Base-by-base conservation (phyloP, 305 asterid species). In the Ilex paraguariensis region DNA sequence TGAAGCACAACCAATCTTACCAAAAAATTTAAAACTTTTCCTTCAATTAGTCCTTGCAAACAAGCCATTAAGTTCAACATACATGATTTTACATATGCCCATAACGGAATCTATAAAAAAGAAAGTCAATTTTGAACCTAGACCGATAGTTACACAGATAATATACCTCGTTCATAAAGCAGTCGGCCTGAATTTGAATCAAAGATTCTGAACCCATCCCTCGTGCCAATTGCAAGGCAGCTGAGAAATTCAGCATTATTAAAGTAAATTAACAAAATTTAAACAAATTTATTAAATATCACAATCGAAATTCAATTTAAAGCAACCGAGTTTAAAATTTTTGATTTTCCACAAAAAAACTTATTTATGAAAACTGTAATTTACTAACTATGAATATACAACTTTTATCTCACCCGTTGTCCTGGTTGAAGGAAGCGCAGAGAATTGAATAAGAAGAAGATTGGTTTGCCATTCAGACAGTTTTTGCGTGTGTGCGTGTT, bases 371-470 rank as follows among this genome's bases (percentile, higher is more conserved):
- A 50, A 36, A 66, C 42, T 36, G 2, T 36, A 36, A 21, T 21
- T 21, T 21, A 21, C 28, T 21, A 21, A 1, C 28, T 21, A 21
- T 21, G 28, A 21, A 21, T 21, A 21, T 21, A 21, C 28, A 21
- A 21, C 9, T 2, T 8, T 2, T 36, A 36, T 36, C 6, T 17
- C 64, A 85, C 95, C 94, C 85, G 83, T 76, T 75, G 58, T 90
- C 97, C 78, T 90, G 97, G 73, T 90, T 90, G 87, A 90, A 90
- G 16, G 97, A 86, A 68, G 95, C 85, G 70, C 86, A 82, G 58
- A 80, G 81, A 48, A 90, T 74, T 11, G 85, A 85, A 63, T 70
- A 76, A 15, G 85, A 63, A 17, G 94, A 69, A 21, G 89, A 73
- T 62, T 70, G 87, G 70, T 75, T 80, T 69, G 94, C 81, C 95